phyloP scores from a whole-genome alignment of 2,329 filamentous ascomycete species.

The Exophiala xenobiotica region DNA sequence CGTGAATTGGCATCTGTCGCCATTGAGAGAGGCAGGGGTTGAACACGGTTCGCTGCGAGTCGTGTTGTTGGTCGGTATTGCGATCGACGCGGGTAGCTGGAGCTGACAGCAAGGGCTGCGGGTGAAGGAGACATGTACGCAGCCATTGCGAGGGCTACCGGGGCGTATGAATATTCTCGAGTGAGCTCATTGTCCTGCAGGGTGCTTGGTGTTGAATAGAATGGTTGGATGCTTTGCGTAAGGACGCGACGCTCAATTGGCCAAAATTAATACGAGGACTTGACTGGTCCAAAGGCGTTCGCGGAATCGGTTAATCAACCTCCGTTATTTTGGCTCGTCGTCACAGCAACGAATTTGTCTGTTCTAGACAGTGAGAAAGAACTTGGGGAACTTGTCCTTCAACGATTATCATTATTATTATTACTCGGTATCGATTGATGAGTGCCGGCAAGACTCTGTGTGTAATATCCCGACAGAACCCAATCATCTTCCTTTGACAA shows the following conservation, averaged over 20 bases:
- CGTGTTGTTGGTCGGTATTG: conserved; percentile 36
- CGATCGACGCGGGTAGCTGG: conserved; percentile 37
- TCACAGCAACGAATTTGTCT: conserved; percentile 9
- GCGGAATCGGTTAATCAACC: no score
- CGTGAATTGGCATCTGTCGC: not conserved
- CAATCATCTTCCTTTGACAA: not conserved
- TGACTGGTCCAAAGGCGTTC: no score
- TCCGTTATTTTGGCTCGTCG: conserved; percentile 3
- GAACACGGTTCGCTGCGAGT: conserved; percentile 9
- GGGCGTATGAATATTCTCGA: conserved; percentile 17
- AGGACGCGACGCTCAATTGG: conserved; percentile 6
- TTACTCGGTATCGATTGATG: conserved; percentile 3
- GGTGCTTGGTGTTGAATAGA: not conserved
- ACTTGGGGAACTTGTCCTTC: no score
- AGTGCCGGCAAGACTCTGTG: no score
- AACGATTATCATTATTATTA: conserved; percentile 12
- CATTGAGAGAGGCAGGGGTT: conserved; percentile 3
- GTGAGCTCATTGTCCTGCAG: conserved; percentile 12
- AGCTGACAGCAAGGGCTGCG: conserved; percentile 38
- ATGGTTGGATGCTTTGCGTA: not conserved
- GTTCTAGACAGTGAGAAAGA: no score
- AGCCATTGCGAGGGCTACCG: conserved; percentile 29
- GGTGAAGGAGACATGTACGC: conserved; percentile 40
- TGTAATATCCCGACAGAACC: conserved; percentile 5
- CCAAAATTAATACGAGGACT: not conserved